Evolutionary conservation across 108 stramenopile genomes (phyloP).

Genomic region (Cyclotella baltica): DNA sequence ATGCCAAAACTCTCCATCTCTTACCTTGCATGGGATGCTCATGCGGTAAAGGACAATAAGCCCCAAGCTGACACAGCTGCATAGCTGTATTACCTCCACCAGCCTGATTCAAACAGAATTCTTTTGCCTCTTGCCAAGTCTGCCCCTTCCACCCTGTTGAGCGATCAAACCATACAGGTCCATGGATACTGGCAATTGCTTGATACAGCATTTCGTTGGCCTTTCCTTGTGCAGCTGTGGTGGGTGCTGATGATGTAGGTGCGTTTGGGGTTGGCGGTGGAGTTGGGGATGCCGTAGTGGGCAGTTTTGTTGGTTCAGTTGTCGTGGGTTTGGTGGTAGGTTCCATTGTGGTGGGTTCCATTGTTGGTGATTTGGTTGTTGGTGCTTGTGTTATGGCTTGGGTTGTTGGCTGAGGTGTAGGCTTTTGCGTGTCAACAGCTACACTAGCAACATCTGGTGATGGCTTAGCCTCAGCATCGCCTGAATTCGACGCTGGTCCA

Average conservation of each 20-base stretch:
- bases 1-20: no score
- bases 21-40: not conserved
- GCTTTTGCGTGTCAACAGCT: not conserved
- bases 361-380: not conserved
- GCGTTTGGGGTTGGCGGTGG: not conserved
- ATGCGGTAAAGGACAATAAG: not conserved
- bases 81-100: not conserved
- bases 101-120: conserved; percentile 11
- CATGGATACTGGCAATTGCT: not conserved
- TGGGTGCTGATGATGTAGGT: not conserved
- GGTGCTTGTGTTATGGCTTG: not conserved
- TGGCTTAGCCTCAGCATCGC: not conserved
- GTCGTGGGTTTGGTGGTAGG: not conserved
- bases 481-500: not conserved
- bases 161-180: conserved; percentile 23
- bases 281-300: not conserved
- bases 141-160: conserved; percentile 23
- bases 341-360: not conserved
- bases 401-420: no score
- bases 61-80: not conserved
- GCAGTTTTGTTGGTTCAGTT: not conserved
- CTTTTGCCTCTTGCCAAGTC: conserved; percentile 18
- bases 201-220: conserved; percentile 7
- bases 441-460: not conserved
- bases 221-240: not conserved